phyloP scores from a whole-genome alignment of 768 basidiomycete species.

The Boletus fagicola region DNA sequence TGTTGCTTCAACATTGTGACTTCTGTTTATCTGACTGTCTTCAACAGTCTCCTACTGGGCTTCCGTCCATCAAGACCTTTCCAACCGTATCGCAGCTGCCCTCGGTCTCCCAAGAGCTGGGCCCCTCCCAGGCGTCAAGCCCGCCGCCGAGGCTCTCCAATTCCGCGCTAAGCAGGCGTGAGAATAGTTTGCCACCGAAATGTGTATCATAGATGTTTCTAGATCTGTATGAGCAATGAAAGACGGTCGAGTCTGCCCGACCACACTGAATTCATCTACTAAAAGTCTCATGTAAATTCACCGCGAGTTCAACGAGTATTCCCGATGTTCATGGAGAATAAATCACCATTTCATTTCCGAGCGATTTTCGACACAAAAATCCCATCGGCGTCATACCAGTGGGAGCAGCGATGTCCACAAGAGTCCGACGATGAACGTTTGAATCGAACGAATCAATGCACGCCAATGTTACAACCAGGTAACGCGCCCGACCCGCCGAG shows the following conservation, averaged over 20 bases:
- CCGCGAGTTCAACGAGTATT: neutral
- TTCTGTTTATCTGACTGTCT: constrained; percentile 1
- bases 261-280: neutral
- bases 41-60: constrained; percentile 72
- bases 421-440: neutral
- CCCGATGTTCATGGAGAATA: neutral
- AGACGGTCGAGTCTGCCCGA: neutral
- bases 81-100: constrained; percentile 75
- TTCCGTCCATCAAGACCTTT: constrained; percentile 70
- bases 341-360: too few species aligned
- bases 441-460: neutral
- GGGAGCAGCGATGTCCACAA: neutral
- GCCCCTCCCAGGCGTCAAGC: constrained; percentile 55
- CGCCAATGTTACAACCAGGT: neutral
- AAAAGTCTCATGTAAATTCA: neutral
- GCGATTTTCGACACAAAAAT: neutral
- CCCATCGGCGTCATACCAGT: neutral
- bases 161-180: constrained; percentile 38
- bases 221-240: neutral
- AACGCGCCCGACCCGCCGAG: neutral
- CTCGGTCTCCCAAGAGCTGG: constrained; percentile 55
- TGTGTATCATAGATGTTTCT: constrained; percentile 6
- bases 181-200: neutral
- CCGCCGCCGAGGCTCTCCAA: constrained; percentile 55
- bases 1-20: constrained; percentile 9